These are phyloP conservation scores for Polytolypa hystricis DNA, from an alignment of 2,329 filamentous ascomycete species.

Conservation along the genomic window DNA sequence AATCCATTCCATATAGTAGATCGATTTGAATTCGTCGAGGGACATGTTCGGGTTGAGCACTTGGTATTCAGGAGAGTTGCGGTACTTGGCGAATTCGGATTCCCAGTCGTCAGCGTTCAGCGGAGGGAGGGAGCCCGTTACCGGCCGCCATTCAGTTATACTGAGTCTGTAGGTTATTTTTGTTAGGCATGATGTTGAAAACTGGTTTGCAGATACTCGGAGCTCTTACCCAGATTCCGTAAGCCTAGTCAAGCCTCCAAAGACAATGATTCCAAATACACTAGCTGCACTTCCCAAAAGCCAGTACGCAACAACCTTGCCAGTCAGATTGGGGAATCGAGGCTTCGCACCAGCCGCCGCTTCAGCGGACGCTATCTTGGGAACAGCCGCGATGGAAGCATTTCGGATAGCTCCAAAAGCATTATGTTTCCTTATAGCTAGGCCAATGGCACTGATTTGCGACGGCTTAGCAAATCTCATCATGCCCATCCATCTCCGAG, in stretches of 20 bases:
- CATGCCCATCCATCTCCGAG: constrained; percentile 22
- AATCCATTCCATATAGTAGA: constrained; percentile 99
- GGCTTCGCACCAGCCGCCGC: constrained; percentile 22
- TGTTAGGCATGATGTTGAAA: constrained; percentile 2
- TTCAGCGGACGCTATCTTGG: constrained; percentile 10
- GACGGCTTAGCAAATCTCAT: constrained; percentile 18
- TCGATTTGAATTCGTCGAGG: constrained; percentile 89
- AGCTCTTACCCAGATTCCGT: constrained; percentile 79
- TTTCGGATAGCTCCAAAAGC: no score
- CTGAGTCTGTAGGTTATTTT: constrained; percentile 56
- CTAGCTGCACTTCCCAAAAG: constrained; percentile 80
- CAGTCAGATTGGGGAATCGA: constrained; percentile 50
- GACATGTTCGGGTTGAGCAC: constrained; percentile 89
- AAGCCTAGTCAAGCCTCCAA: constrained; percentile 82
- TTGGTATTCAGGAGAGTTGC: constrained; percentile 82
- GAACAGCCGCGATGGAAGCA: no score
- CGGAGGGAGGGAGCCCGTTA: constrained; percentile 83
- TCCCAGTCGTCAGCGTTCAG: constrained; percentile 74
- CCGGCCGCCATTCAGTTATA: constrained; percentile 97
- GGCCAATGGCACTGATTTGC: constrained; percentile 20
- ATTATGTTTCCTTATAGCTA: constrained; percentile 6
- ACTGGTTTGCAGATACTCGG: background rate
- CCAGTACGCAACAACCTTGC: constrained; percentile 80
- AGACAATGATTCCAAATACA: constrained; percentile 94
- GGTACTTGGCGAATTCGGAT: constrained; percentile 85